Evolutionary conservation across 331 rosid species (phyloP).

Genomic region (Acacia concinna): DNA sequence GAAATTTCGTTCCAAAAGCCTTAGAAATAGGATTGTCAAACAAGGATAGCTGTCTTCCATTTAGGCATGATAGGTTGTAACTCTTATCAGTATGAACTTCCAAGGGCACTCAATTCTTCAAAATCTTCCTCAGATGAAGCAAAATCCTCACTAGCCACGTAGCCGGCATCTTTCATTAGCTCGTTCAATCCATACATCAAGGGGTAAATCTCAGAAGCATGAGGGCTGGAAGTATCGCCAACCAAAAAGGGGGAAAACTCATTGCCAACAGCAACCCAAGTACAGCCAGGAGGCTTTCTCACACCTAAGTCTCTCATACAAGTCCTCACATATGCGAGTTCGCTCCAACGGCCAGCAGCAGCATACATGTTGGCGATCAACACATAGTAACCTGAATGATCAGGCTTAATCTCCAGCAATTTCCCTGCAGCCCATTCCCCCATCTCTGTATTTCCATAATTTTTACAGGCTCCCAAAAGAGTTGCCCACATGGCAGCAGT

Average conservation of each 20-base stretch:
- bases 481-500: slow-evolving; percentile 94
- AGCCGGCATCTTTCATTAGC: slow-evolving; percentile 61
- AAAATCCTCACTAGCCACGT: slow-evolving; percentile 32
- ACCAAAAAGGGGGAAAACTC: slow-evolving; percentile 61
- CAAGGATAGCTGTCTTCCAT: slow-evolving; percentile 19
- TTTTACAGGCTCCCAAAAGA: slow-evolving; percentile 75
- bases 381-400: slow-evolving; percentile 78
- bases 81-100: slow-evolving; percentile 20
- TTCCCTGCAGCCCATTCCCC: slow-evolving; percentile 89
- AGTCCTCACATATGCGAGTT: slow-evolving; percentile 72
- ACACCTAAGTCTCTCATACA: slow-evolving; percentile 81
- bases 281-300: slow-evolving; percentile 74
- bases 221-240: slow-evolving; percentile 64
- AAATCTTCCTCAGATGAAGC: slow-evolving; percentile 46
- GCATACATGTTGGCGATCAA: slow-evolving; percentile 90
- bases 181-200: slow-evolving; percentile 69
- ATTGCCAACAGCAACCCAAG: slow-evolving; percentile 74
- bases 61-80: background rate
- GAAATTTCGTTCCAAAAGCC: background rate
- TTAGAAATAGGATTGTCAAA: background rate
- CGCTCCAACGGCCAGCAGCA: slow-evolving; percentile 74
- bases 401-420: slow-evolving; percentile 69
- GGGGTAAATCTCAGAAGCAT: slow-evolving; percentile 42
- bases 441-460: slow-evolving; percentile 57
- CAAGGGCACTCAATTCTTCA: slow-evolving; percentile 33